Conservation (phyloP, 1,284 basidiomycete genomes). For the Trichosporon faecale region DNA sequence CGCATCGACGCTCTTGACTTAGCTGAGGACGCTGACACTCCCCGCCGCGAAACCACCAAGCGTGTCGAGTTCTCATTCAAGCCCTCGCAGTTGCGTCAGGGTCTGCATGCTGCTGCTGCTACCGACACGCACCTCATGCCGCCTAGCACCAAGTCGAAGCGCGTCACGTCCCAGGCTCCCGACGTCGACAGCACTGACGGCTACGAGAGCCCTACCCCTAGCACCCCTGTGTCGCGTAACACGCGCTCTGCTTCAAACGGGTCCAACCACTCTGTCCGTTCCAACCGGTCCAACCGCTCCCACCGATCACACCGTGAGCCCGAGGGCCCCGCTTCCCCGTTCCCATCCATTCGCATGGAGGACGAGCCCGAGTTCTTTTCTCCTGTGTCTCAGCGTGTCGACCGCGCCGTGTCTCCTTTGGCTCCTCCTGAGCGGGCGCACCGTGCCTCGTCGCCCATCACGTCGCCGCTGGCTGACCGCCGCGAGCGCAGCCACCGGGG, state of each 20-base stretch:
- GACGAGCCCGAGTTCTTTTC: slow-evolving; percentile 75
- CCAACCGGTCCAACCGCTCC: slow-evolving; percentile 10
- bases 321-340: slow-evolving; percentile 58
- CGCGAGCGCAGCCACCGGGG: neutral
- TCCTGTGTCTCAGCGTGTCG: slow-evolving; percentile 47
- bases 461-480: neutral
- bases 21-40: slow-evolving; percentile 35
- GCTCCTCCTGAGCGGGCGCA: neutral
- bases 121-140: slow-evolving; percentile 28
- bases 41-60: slow-evolving; percentile 29
- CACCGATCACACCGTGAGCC: slow-evolving; percentile 10
- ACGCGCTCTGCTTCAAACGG: slow-evolving; percentile 2
- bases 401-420: neutral
- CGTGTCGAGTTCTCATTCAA: slow-evolving; percentile 8
- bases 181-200: slow-evolving; percentile 11
- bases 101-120: slow-evolving; percentile 37
- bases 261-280: slow-evolving; percentile 1
- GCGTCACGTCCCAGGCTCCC: slow-evolving; percentile 10
- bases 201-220: slow-evolving; percentile 7
- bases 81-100: slow-evolving; percentile 42
- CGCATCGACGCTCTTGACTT: slow-evolving; percentile 23
- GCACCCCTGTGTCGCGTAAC: neutral
- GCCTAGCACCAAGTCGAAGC: slow-evolving; percentile 20
- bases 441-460: neutral
- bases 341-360: slow-evolving; percentile 73